A percentile compares a stretch with the other conserved stretches of the same genome.
Evolutionary conservation across 306 rosid species (phyloP).

Genomic region (Fragaria ananassa): DNA sequence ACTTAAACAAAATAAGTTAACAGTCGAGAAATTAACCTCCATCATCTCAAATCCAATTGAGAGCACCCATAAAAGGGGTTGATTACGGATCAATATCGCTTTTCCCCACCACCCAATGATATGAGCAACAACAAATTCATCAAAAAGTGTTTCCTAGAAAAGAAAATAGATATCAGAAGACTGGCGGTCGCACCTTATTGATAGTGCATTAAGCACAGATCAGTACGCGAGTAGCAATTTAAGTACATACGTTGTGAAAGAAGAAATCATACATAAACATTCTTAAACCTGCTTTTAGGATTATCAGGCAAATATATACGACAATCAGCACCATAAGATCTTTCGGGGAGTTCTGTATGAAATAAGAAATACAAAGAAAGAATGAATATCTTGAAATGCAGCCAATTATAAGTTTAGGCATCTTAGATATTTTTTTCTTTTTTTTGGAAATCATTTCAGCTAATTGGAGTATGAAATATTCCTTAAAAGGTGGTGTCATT

Average conservation of each 20-base stretch:
- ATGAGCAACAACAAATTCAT: constrained; percentile 95
- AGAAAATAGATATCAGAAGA: constrained; percentile 13
- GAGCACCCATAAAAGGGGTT: constrained; percentile 92
- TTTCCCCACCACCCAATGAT: constrained; percentile 99
- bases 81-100: constrained; percentile 97
- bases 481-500: constrained; percentile 11
- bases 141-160: constrained; percentile 85
- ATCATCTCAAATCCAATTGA: constrained; percentile 89
- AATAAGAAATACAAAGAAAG: constrained; percentile 23
- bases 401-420: background rate
- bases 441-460: background rate
- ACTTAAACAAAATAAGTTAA: constrained; percentile 6
- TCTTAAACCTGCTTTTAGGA: constrained; percentile 93
- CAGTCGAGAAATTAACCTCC: constrained; percentile 63
- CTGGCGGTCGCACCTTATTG: background rate
- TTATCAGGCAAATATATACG: constrained; percentile 88
- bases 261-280: constrained; percentile 96
- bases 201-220: background rate
- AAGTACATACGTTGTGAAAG: constrained; percentile 40
- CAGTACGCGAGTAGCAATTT: background rate
- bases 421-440: background rate
- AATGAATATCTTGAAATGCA: constrained; percentile 14
- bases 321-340: constrained; percentile 95
- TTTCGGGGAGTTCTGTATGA: constrained; percentile 88
- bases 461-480: constrained; percentile 5